Evolutionary conservation across 768 basidiomycete genomes (phyloP), one percentile per base, ranked within the genome.

Genomic region (Russula vinacea): DNA sequence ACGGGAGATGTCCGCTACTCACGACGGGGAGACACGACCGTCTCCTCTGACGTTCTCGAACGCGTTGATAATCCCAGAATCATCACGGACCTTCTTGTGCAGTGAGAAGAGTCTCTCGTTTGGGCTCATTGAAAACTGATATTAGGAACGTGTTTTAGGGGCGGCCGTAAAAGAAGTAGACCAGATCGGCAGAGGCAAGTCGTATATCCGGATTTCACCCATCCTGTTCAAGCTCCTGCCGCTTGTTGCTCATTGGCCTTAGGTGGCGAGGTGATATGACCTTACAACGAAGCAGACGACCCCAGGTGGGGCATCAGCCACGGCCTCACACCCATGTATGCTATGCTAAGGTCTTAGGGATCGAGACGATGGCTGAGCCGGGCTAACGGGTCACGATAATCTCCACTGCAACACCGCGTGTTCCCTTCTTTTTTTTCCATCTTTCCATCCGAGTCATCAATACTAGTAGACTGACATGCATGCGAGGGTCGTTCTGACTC

Each of bases 211-310:
- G 62, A 63, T 55, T 13, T 26, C 45, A 29, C 10, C 59, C 22
- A 40, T 56, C 52, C 57, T 63, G 29, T 51, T 26, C n/a, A 61
- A 54, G 55, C 65, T 66, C 37, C 56, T 60, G 17, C 56, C 56
- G 56, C 47, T 61, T 22, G 54, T 66, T 60, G 61, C 33, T 66
- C 64, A 22, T 64, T 57, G 60, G 60, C 40, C 17, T 37, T 62
- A 10, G 60, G 62, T 26, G 56, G 58, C 40, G 42, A 51, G 39
- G 60, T 24, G 51, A 56, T 26, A 54, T 56, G 14, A 62, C 14
- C 3, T 35, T 8, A 62, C 29, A 29, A 29, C 29, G 29, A 45
- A 35, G 33, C 62, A 51, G 61, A 59, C 22, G 24, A 62, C 62
- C 51, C 40, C 53, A 32, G 44, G 37, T 66, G 32, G 60, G 51